Evolutionary conservation across 768 basidiomycete species (phyloP), one percentile per base, ranked within the genome.

Genomic region (Lentinula edodes): DNA sequence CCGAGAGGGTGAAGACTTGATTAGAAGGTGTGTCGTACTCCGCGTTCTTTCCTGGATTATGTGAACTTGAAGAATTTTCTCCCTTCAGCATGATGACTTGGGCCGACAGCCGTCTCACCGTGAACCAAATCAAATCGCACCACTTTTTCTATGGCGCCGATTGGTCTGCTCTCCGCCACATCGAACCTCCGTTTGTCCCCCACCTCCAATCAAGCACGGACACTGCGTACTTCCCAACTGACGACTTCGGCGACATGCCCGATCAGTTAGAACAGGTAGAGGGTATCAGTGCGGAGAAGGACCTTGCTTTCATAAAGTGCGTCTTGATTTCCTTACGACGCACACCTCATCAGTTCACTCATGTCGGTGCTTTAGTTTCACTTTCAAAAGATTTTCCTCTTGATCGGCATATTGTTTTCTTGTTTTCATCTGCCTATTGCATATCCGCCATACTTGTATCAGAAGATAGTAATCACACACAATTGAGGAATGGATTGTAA

Each of bases 101-200:
- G 76, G 83, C 89, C 4, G 87, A 89, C 50, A 72, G 81, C 45
- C 84, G 96, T 63, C 72, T 96, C 56, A 87, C 76, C 28, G 87
- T 90, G 54, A 90, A 91, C 43, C 89, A 95, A 72, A 87, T 97
- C 77, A 98, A 97, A 76, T 80, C 80, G 9, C 95, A 98, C 73
- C 86, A 93, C 0, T 97, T 97, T 83, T 95, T 95, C 75, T 89
- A 84, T 67, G 96, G 96, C 32, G 96, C 95, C 23, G 95, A 96
- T 75, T 99, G 96, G 96, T 82, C 82, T 48, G 80, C 88, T 3
- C 85, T 99, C 70, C 88, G 95, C 35, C 86, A 93, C 64, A 98
- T 99, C 63, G 93, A 95, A 64, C 93, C 95, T 23, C 96, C 96
- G 1, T 98, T 98, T 72, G 91, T 99, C 13, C 96, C 96, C 3